Evolutionary conservation across 73 alveolate species (phyloP).

Genomic region (Tetrahymena thermophila): DNA sequence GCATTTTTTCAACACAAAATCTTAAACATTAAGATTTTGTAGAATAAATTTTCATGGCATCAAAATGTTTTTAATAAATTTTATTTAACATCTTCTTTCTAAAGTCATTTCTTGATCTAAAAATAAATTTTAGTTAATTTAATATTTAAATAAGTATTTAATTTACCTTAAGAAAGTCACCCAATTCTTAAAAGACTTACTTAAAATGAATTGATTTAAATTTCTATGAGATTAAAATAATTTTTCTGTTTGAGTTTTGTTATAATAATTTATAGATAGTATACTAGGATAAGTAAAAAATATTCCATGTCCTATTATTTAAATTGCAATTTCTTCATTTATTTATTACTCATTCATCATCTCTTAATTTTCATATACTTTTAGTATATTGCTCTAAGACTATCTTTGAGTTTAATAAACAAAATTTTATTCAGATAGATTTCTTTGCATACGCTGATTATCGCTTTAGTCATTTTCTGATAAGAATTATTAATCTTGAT

Average conservation of each 20-base stretch:
- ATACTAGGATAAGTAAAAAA: neutral
- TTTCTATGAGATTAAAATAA: neutral
- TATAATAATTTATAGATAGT: neutral
- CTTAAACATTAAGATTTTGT: neutral
- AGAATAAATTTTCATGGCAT: neutral
- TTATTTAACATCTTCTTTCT: neutral
- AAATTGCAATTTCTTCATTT: neutral
- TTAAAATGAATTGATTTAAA: neutral
- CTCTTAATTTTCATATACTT: neutral
- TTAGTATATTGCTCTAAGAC: neutral
- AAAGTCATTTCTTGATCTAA: neutral
- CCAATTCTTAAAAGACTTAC: neutral
- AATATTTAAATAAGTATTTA: neutral
- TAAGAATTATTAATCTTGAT: neutral
- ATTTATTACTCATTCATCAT: neutral
- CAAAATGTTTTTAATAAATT: neutral
- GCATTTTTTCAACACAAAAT: neutral
- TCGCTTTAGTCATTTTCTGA: neutral
- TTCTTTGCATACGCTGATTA: neutral
- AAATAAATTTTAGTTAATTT: neutral
- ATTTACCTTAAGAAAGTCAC: neutral
- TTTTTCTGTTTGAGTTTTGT: neutral
- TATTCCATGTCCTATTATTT: neutral
- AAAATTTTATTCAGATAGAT: neutral
- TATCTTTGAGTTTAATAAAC: neutral